Conservation (phyloP, 208 protist species). For the Leishmania braziliensis region DNA sequence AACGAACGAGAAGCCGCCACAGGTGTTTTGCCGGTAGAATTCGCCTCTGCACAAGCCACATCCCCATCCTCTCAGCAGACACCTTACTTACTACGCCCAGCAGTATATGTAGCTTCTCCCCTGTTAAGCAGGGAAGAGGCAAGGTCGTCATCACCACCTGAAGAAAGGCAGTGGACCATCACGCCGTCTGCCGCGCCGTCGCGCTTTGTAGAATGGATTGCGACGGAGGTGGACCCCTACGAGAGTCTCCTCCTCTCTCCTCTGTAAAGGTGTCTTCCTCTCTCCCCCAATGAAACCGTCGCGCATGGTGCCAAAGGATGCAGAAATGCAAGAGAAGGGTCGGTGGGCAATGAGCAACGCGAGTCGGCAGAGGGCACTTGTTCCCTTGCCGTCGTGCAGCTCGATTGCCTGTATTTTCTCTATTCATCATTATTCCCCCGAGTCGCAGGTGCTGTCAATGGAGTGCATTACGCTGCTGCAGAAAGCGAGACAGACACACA, state of each 20-base stretch:
- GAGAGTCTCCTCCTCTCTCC: slow-evolving; percentile 39
- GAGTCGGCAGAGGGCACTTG: too few relatives aligned
- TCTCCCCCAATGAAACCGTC: neutral
- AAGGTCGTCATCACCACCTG: neutral
- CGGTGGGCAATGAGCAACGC: too few relatives aligned
- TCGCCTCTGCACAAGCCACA: neutral
- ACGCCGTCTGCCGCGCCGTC: slow-evolving; percentile 37
- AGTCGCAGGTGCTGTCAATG: too few relatives aligned
- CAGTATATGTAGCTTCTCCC: neutral
- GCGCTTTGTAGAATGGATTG: slow-evolving; percentile 64
- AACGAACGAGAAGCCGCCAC: neutral
- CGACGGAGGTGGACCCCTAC: slow-evolving; percentile 54
- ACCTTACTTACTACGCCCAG: neutral
- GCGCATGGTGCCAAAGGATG: neutral
- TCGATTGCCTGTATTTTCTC: too few relatives aligned
- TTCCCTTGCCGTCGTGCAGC: too few relatives aligned
- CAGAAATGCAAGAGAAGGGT: neutral
- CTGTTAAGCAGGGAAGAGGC: neutral
- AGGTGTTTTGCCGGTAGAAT: neutral
- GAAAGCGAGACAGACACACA: too few relatives aligned
- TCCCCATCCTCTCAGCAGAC: neutral
- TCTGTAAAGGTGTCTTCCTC: neutral
- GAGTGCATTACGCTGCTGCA: too few relatives aligned
- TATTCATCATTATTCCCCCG: too few relatives aligned
- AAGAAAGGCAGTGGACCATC: slow-evolving; percentile 11